Evolutionary conservation across 345 rosid genomes (phyloP).

Genomic region (Punica granatum): DNA sequence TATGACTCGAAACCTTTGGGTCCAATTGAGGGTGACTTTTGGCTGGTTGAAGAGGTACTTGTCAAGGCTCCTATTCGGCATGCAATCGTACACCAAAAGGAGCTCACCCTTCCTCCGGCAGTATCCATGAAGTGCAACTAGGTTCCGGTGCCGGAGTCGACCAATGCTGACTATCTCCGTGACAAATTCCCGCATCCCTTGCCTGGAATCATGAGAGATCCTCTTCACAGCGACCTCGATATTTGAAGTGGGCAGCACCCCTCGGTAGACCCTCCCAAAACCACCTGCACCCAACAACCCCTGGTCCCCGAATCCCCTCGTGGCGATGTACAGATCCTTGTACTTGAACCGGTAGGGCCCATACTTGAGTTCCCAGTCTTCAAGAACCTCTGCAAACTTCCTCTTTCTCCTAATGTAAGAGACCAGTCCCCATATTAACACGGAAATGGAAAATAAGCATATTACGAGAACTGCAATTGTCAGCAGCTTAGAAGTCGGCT

Average conservation of each 20-base stretch:
- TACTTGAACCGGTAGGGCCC: constrained; percentile 54
- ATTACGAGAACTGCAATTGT: constrained; percentile 45
- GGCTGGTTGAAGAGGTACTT: constrained; percentile 26
- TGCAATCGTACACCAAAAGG: constrained; percentile 46
- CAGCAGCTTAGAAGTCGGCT: constrained; percentile 22
- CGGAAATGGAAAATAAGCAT: constrained; percentile 18
- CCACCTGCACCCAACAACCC: constrained; percentile 61
- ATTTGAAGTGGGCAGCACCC: constrained; percentile 34
- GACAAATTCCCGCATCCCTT: constrained; percentile 53
- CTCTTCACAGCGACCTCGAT: constrained; percentile 58
- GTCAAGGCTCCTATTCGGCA: constrained; percentile 59
- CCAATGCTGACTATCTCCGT: constrained; percentile 43
- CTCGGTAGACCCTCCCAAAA: constrained; percentile 67
- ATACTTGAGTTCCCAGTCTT: constrained; percentile 66
- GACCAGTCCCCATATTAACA: constrained; percentile 7
- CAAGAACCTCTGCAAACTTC: constrained; percentile 59
- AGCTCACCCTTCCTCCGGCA: constrained; percentile 54
- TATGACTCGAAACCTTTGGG: constrained; percentile 26
- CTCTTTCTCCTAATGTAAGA: constrained; percentile 32
- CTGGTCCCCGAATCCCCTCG: constrained; percentile 58
- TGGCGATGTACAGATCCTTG: constrained; percentile 57
- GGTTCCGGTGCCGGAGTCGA: constrained; percentile 42
- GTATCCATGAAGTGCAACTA: constrained; percentile 52
- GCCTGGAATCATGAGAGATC: constrained; percentile 56
- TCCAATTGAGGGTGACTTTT: constrained; percentile 29